These are phyloP conservation scores for Endoconidiophora laricicola DNA, from an alignment of 2,329 filamentous ascomycete species.

Conservation along the genomic window DNA sequence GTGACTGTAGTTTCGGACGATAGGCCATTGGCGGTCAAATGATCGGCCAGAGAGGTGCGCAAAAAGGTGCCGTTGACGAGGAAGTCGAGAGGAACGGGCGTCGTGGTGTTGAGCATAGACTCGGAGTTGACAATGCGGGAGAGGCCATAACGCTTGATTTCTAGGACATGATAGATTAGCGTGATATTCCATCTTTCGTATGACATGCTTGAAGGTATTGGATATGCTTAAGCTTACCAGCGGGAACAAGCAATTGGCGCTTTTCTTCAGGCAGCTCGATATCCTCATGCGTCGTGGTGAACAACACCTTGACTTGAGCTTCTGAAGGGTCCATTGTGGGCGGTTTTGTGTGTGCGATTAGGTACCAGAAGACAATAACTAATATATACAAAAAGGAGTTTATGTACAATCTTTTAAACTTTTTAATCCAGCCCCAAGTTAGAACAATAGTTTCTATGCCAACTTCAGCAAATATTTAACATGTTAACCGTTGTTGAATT, in stretches of 20 bases:
- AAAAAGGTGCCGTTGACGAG: slow-evolving; percentile 88
- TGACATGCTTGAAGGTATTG: neutral
- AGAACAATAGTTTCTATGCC: neutral
- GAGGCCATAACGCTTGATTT: slow-evolving; percentile 53
- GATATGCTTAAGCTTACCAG: slow-evolving; percentile 25
- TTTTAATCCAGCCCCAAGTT: neutral
- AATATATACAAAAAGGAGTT: neutral
- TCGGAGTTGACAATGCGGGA: slow-evolving; percentile 56
- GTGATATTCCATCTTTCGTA: neutral
- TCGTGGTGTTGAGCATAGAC: slow-evolving; percentile 48
- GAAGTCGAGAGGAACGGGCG: slow-evolving; percentile 76
- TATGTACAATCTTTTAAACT: neutral
- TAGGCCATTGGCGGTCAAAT: slow-evolving; percentile 70
- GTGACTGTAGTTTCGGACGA: slow-evolving; percentile 75
- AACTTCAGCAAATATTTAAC: neutral
- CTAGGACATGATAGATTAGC: slow-evolving; percentile 20
- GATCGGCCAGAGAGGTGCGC: slow-evolving; percentile 76
- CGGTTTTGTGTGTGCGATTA: neutral
- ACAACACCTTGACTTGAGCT: slow-evolving; percentile 49
- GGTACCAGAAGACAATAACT: neutral
- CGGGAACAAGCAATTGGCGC: slow-evolving; percentile 44
- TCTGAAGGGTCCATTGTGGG: slow-evolving; percentile 24
- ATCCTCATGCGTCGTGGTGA: slow-evolving; percentile 46
- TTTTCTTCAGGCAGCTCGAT: slow-evolving; percentile 46
- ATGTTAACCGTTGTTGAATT: neutral